Base-by-base conservation (phyloP, 768 basidiomycete species). In the Dendrothele bispora region DNA sequence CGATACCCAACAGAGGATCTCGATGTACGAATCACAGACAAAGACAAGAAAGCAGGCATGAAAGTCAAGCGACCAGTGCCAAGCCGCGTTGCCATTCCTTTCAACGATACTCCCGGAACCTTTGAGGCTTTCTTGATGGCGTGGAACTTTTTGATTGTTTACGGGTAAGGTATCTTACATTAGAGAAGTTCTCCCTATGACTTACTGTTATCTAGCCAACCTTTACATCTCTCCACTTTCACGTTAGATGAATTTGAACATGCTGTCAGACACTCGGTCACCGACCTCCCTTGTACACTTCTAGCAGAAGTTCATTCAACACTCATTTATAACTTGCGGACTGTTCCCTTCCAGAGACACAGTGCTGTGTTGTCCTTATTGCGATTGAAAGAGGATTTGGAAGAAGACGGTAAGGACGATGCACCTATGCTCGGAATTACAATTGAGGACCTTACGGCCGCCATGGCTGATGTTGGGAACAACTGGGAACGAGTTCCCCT, bases 1-100 rank as follows among this genome's bases (percentile, higher is more conserved):
- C 88, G 93, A 41, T 97, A 95, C 64, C 93, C 93, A 0, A 92
- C 91, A 1, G 93, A 97, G 66, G 92, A 95, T 65, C 72, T 95
- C 37, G 91, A 94, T 61, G 82, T 95, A 51, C 78, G 78, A 47
- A 64, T 92, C 42, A 74, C 82, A 22, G 88, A 91, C 40, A 89
- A 86, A 64, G 91, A 94, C 63, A 89, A 83, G 67, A 88, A 86
- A 58, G 82, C 84, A 3, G 90, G 91, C 6, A 75, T 80, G 66
- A 83, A 77, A 55, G 64, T 85, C 24, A 78, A 75, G 58, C 74
- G 87, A 50, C 91, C 91, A 20, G 57, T 77, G 39, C 80, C 88
- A 4, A 88, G 80, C 57, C 73, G 78, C 43, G 62, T 66, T 2
- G 72, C 74, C 11, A 68, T 92, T 43, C 87, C 91, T 4, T 91